Evolutionary conservation across 768 basidiomycete species (phyloP).

Genomic region (Pulveroboletus sp.): DNA sequence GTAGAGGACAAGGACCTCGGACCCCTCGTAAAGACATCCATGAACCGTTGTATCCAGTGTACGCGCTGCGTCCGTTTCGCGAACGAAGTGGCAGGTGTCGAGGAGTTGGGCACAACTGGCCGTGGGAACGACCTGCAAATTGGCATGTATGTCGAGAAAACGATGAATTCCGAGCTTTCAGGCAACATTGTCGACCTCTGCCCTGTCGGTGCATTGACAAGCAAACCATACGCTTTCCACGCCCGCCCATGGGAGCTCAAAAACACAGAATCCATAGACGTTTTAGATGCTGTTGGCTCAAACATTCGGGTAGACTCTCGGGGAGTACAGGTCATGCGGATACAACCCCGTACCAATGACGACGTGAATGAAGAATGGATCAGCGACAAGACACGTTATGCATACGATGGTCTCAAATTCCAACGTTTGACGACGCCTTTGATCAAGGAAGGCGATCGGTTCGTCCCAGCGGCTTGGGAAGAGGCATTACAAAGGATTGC

Average conservation of each 20-base stretch:
- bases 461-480: constrained; percentile 88
- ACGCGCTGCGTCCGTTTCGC: constrained; percentile 99
- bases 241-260: constrained; percentile 98
- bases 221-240: constrained; percentile 97
- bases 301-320: constrained; percentile 96
- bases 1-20: constrained; percentile 98
- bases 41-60: constrained; percentile 99
- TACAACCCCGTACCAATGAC: constrained; percentile 95
- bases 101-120: constrained; percentile 94
- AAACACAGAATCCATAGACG: constrained; percentile 95
- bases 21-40: constrained; percentile 95
- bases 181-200: constrained; percentile 97
- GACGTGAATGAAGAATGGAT: constrained; percentile 99
- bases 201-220: constrained; percentile 96
- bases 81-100: constrained; percentile 97
- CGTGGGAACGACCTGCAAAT: constrained; percentile 99
- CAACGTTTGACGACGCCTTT: constrained; percentile 93
- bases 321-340: constrained; percentile 93
- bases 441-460: constrained; percentile 87
- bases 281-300: constrained; percentile 90
- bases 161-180: constrained; percentile 94
- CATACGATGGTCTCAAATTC: constrained; percentile 92
- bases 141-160: constrained; percentile 96
- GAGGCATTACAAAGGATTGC: constrained; percentile 75
- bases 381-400: constrained; percentile 96